Base-by-base conservation (phyloP, 495 filamentous ascomycete genomes). In the Aspergillus biplanus region DNA sequence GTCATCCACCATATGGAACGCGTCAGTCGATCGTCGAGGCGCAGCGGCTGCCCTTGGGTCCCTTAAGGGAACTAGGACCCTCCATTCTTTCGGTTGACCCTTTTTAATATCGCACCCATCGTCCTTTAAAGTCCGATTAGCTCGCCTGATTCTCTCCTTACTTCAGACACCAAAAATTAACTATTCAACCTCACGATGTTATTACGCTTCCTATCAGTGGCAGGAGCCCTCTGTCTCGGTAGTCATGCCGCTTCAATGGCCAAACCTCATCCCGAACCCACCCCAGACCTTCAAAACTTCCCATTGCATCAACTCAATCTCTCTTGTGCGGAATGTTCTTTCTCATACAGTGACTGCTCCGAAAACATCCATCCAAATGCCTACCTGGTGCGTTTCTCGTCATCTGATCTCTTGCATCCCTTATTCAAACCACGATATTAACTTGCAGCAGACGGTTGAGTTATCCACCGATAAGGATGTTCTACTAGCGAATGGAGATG, bases 401-500 rank as follows among this genome's bases (percentile, higher is more conserved):
- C 49, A 5, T n/a, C 6, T 31, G 11, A 49, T 49, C 6, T 33
- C 16, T 60, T 68, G 32, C 9, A 15, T 53, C 37, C 11, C 18
- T 31, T 49, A 13, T 13, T n/a, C 46, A 56, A 13, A 5, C n/a
- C 48, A 27, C 2, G 31, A 53, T 7, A 11, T 0, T 48, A 31
- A 9, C 11, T 11, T 13, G 21, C 15, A 56, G 8, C 50, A 79
- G 78, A 69, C 78, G 13, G 56, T 83, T 8, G 74, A 73, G 39
- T 76, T 82, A 68, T 66, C 74, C 52, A 72, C 75, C 6, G 52
- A 75, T 21, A 69, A 80, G 64, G 76, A 75, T 58, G 66, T 58
- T 15, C 72, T 85, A 7, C 73, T 66, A 31, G 74, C 82, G 61
- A 85, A 85, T 62, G 63, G 73, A 16, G 65, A 78, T 16, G 63